Evolutionary conservation across 192 early-diverging fungal species (phyloP), one percentile per base, ranked within the genome.

Genomic region (Coemansia sp.): DNA sequence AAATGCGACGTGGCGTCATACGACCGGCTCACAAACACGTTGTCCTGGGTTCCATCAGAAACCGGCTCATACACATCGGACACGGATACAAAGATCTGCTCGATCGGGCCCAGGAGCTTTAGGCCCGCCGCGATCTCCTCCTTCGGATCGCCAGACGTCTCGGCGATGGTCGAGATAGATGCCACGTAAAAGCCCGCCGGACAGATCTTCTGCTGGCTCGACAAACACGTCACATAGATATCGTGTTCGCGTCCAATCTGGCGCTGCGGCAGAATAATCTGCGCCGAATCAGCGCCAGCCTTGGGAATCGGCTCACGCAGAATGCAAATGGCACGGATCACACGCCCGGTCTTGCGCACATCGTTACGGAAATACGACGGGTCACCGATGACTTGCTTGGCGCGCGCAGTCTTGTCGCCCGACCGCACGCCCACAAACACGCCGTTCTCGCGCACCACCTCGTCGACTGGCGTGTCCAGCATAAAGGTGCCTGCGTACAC

Each of bases 401-500:
- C 88, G 46, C 87, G 87, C 25, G 90, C 96, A 21, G 78, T 68
- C 82, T 98, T 90, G 15, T 84, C 88, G 60, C 90, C 98, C 7
- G 90, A 92, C 67, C 88, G 89, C 15, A 99, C 93, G 61, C 98
- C 98, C 25, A 84, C 82, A 69, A 95, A 89, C 65, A 86, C 86
- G 58, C 96, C 96, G 59, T 88, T 68, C 48, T 88, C 87, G 49
- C 87, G 87, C 48, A 97, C 83, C 56, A 99, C 85, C 76, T 97
- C 92, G 51, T 98, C 94, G 36, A 96, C 87, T 52, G 86, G 83
- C 71, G 93, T 95, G 73, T 87, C 88, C 34, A 99, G 85, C 98
- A 99, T 99, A 82, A 98, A 99, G 17, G 98, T 99, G 66, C 96
- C 98, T 15, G 96, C 95, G 66, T 98, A 99, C 62, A 99, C 92